Evolutionary conservation across 2,329 filamentous ascomycete species (phyloP), one percentile per base, ranked within the genome.

Genomic region (Diaporthe capsici): DNA sequence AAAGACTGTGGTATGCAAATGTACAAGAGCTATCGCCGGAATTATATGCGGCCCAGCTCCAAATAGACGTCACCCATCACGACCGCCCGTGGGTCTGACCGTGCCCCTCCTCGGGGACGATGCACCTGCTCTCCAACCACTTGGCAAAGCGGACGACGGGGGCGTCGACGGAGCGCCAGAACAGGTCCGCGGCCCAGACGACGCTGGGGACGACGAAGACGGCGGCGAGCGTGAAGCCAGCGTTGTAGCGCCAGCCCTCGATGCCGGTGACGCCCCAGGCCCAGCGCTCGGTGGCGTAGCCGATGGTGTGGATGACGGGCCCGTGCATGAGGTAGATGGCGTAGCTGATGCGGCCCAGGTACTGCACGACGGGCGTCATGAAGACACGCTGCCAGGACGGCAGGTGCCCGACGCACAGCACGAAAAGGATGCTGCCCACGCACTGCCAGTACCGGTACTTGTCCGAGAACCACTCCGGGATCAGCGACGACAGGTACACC

Each of bases 301-400:
- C 90, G 25, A 88, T 78, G 2, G 86, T 86, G 78, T 90, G 89
- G 79, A 89, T 85, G 3, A 88, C 85, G 4, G 89, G 88, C 0
- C 90, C 89, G 80, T 92, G 91, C 84, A 92, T 88, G 20, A 92
- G 86, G 81, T 92, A 92, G 37, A 92, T 80, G 68, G 89, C 87
- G 80, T 90, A 92, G 71, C 89, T 91, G 78, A 92, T 88, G 80
- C 88, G 88, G 75, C 91, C 91, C 8, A 92, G 83, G 81, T 92
- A 92, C 79, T 91, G 90, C 4, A 90, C 84, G 22, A 85, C 78
- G 2, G 82, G 79, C 1, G 84, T 83, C 79, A 88, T 88, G 82
- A 92, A 90, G 74, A 90, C 83, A 25, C 83, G 82, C 79, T 89
- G 88, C 84, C 89, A 88, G 5, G 80, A 82, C 3, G 82, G 80